A percentile compares a stretch with the other conserved stretches of the same genome.
Conservation (phyloP, 78 protist species). For the Speleostelium caveatum region DNA sequence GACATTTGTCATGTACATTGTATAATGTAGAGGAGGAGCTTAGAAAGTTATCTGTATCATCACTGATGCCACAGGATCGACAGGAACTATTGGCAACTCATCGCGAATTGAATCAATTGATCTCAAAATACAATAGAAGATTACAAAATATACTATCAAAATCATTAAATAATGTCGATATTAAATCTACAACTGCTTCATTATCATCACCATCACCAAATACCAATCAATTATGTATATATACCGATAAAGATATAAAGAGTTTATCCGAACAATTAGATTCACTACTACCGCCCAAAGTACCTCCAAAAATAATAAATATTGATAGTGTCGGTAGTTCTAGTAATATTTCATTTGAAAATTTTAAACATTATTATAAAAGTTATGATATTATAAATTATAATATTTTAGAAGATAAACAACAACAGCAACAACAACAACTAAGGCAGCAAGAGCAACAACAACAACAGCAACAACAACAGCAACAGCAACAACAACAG, state of each 20-base stretch:
- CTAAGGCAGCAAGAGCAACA: neutral
- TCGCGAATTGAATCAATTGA: neutral
- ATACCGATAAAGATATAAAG: neutral
- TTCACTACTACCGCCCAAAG: neutral
- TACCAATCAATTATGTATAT: too few species aligned
- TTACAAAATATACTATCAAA: neutral
- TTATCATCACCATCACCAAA: neutral
- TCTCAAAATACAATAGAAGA: neutral
- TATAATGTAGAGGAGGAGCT: neutral
- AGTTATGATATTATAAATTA: neutral
- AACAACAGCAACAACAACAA: slow-evolving; percentile 3
- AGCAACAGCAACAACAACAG: neutral
- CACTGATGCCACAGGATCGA: neutral
- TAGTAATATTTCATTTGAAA: neutral
- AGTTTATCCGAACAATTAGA: neutral
- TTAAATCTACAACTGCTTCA: neutral
- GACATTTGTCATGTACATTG: neutral
- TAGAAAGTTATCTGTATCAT: neutral
- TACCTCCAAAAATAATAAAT: neutral
- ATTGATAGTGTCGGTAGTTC: neutral
- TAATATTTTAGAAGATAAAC: neutral
- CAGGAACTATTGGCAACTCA: neutral
- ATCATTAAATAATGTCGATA: too few species aligned
- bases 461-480: slow-evolving; percentile 20
- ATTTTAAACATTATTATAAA: neutral